Evolutionary conservation across 768 basidiomycete species (phyloP), one percentile per base, ranked within the genome.

Genomic region (Boletus tylopilopsis): DNA sequence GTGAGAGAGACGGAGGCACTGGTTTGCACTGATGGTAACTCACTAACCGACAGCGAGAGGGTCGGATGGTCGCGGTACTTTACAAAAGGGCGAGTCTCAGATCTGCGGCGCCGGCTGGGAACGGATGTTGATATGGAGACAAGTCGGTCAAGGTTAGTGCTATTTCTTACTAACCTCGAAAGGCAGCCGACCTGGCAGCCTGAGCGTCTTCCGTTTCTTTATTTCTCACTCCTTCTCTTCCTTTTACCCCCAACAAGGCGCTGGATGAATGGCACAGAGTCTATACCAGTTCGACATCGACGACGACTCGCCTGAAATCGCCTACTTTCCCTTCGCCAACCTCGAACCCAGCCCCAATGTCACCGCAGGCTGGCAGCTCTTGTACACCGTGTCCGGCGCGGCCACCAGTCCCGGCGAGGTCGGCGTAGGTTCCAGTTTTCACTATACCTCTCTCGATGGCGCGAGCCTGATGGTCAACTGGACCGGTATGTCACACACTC

Each of bases 321-420:
- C 58, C 23, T 90, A 87, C 70, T 73, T 64, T 50, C 87, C 88
- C 21, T 77, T 81, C 51, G 60, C 70, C 36, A 83, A 86, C 64
- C 77, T 76, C 11, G 69, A 80, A 49, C 70, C 76, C 34, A 64
- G 74, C 42, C 66, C 78, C 1, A 72, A 81, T 57, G 58, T 80
- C 35, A 58, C 65, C 18, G 73, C 71, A 23, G 86, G 86, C 60
- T 91, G 89, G 89, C 81, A 81, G 61, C 78, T 85, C 16, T 78
- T 74, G 67, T 87, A 77, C 66, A 66, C 70, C 3, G 42, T 36
- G 35, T 77, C 81, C 12, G 82, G 80, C 8, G 82, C 77, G 45
- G 71, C 75, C 0, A 54, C 62, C 15, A 48, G 52, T 16, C 60
- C 68, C 15, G 79, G 78, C 15, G 63, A 73, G 45, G 64, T 69